Evolutionary conservation across 2,329 filamentous ascomycete genomes (phyloP).

Genomic region (Phialemoniopsis sp.): DNA sequence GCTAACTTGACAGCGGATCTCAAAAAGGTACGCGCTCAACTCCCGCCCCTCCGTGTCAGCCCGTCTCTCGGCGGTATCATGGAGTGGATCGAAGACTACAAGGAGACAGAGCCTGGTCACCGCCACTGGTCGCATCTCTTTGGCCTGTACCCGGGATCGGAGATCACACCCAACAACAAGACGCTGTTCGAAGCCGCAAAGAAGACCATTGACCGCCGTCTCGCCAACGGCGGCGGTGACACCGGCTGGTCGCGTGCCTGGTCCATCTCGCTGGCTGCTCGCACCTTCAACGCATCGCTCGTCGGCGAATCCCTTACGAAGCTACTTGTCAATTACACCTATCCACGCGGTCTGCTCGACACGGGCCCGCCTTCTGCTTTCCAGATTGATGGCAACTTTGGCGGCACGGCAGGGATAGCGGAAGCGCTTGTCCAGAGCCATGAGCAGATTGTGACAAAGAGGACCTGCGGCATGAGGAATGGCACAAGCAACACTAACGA

Average conservation of each 20-base stretch:
- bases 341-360: conserved; percentile 2
- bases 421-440: conserved; percentile 37
- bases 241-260: conserved; percentile 42
- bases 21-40: background rate
- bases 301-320: conserved; percentile 26
- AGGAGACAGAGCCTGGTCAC: conserved; percentile 29
- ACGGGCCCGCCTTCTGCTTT: conserved; percentile 35
- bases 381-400: conserved; percentile 47
- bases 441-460: background rate
- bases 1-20: background rate
- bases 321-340: conserved; percentile 1
- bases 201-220: conserved; percentile 2
- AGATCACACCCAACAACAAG: conserved; percentile 17
- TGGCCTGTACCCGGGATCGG: conserved; percentile 30
- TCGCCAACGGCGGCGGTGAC: conserved; percentile 20
- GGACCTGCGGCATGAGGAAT: too few species aligned
- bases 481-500: too few species aligned
- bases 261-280: conserved; percentile 34
- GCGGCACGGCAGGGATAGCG: conserved; percentile 36
- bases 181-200: conserved; percentile 1
- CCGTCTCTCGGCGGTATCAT: conserved; percentile 2
- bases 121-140: conserved; percentile 36
- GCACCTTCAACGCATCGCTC: conserved; percentile 26
- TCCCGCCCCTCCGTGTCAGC: conserved; percentile 2
- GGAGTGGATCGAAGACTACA: conserved; percentile 13